Conservation (phyloP, 495 filamentous ascomycete species). For the Penicillium odoratum region DNA sequence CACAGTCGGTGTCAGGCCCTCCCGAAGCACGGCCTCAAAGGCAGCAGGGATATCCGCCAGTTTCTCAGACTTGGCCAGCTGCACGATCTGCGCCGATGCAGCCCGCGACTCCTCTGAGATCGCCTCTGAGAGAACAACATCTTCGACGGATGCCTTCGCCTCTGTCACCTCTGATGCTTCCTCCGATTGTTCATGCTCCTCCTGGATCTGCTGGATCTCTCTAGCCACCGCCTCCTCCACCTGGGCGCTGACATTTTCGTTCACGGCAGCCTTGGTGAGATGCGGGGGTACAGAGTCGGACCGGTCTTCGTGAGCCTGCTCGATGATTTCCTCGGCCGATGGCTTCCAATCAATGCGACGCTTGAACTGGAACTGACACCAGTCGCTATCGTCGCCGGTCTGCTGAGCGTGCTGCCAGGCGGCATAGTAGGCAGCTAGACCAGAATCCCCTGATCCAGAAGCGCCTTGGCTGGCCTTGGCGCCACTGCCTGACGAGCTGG, state of each 20-base stretch:
- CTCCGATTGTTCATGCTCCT: slow-evolving; percentile 46
- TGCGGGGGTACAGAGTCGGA: slow-evolving; percentile 40
- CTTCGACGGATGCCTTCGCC: slow-evolving; percentile 33
- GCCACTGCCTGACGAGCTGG: slow-evolving; percentile 41
- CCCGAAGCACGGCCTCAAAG: slow-evolving; percentile 81
- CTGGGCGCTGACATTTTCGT: slow-evolving; percentile 55
- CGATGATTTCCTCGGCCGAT: slow-evolving; percentile 45
- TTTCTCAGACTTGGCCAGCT: slow-evolving; percentile 63
- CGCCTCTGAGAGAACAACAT: slow-evolving; percentile 31
- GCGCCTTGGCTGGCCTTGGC: slow-evolving; percentile 47
- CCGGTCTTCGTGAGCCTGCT: slow-evolving; percentile 43
- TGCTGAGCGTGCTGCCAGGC: slow-evolving; percentile 80
- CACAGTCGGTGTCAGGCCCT: slow-evolving; percentile 75
- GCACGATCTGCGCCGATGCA: slow-evolving; percentile 73
- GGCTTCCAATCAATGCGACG: slow-evolving; percentile 87
- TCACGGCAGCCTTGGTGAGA: slow-evolving; percentile 58
- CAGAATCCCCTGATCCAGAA: slow-evolving; percentile 50
- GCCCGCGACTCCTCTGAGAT: slow-evolving; percentile 56
- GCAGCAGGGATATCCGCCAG: slow-evolving; percentile 85
- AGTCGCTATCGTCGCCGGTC: slow-evolving; percentile 71
- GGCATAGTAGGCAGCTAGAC: slow-evolving; percentile 83
- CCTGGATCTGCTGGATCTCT: slow-evolving; percentile 55
- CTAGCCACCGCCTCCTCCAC: slow-evolving; percentile 66
- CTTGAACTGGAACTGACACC: slow-evolving; percentile 86
- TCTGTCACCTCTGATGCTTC: slow-evolving; percentile 38